Conservation (phyloP, 1,284 basidiomycete species). For the Leucoagaricus sp. region DNA sequence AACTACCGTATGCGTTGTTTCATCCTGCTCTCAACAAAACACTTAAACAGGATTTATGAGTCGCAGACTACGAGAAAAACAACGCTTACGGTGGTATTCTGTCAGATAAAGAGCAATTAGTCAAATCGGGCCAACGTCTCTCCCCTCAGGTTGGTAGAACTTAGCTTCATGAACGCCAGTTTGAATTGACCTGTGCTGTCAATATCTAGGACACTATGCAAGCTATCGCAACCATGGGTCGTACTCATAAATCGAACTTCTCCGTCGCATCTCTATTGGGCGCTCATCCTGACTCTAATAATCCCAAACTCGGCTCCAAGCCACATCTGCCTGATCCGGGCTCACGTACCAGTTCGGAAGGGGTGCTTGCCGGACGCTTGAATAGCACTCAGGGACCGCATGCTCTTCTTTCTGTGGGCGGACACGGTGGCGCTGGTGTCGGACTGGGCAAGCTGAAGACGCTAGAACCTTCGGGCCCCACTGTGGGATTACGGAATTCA, state of each 20-base stretch:
- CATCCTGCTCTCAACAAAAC: no score
- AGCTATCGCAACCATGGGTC: not conserved
- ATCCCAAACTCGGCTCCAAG: not conserved
- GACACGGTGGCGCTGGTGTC: not conserved
- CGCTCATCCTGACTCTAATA: not conserved
- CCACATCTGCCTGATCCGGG: conserved; percentile 5
- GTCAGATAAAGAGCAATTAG: no score
- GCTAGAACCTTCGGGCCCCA: not conserved
- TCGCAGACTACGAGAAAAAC: no score
- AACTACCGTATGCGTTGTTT: no score
- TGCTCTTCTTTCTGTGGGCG: not conserved
- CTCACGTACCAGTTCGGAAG: not conserved
- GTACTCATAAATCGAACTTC: conserved; percentile 3
- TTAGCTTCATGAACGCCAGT: no score
- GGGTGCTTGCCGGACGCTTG: not conserved
- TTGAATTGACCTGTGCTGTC: not conserved
- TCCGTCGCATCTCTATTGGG: not conserved
- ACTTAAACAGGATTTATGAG: no score
- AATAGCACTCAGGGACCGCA: not conserved
- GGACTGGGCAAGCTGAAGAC: not conserved
- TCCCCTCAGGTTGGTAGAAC: no score
- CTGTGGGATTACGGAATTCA: not conserved
- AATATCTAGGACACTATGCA: not conserved
- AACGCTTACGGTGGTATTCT: no score
- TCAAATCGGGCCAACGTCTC: no score